Base-by-base conservation (phyloP, 2,329 filamentous ascomycete genomes). In the Catunica adiposa region DNA sequence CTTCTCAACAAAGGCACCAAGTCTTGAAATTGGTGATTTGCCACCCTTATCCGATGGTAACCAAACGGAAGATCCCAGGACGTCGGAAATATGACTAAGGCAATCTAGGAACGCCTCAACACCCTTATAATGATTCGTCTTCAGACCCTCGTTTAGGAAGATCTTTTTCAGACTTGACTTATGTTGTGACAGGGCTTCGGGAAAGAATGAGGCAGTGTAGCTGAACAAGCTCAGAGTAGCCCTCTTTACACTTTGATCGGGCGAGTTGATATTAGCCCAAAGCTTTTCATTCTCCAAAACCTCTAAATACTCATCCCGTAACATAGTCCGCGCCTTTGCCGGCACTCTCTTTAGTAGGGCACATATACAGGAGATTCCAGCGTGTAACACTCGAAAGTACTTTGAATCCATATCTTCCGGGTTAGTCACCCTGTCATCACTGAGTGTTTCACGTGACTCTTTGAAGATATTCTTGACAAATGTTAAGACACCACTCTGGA, bases 371-470 rank as follows among this genome's bases (percentile, higher is more conserved):
- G 74, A 77, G 22, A 83, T 63, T 55, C 76, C 76, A 6, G 72
- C 73, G 8, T 71, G 73, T 2, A 80, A 63, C 3, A 96, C 89
- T 50, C 92, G 78, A 59, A 82, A 79, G 69, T 94, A 92, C 63
- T 95, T 96, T 17, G 84, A 79, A 61, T 89, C 79, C 3, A 88
- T 82, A 65, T 98, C 92, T 61, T 97, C 90, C 7, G 78, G 70
- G 58, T 80, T 92, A 2, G 89, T 86, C 0, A 82, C 87, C 23
- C 90, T 78, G 68, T 94, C 86, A 65, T 98, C 92, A 65, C 89
- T 97, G 37, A 98, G 72, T 0, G 87, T 94, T 37, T 83, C 76
- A 2, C 83, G 68, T 0, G 84, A 90, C 67, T 98, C 92, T 55
- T 83, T 79, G 44, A 92, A 78, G 3, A 88, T 87, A 63, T 87